Evolutionary conservation across 768 basidiomycete genomes (phyloP).

Genomic region (Suillus paluster): DNA sequence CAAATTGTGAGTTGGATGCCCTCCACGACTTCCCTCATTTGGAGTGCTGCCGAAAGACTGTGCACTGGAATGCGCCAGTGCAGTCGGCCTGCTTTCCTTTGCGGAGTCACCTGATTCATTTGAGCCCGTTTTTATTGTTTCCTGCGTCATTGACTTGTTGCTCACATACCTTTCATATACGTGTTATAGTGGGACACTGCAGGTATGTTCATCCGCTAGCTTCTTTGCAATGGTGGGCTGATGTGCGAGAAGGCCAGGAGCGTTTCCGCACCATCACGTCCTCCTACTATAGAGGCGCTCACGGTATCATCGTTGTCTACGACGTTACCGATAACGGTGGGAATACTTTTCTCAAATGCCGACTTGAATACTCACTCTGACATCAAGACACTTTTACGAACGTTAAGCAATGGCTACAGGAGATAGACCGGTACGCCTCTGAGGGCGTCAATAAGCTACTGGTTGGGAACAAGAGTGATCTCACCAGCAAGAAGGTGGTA

Average conservation of each 20-base stretch:
- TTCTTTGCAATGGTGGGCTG: slow-evolving; percentile 5
- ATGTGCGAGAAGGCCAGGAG: slow-evolving; percentile 76
- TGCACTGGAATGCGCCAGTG: neutral
- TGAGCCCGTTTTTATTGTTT: neutral
- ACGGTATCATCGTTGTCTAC: slow-evolving; percentile 99
- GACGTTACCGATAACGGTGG: slow-evolving; percentile 93
- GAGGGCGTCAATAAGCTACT: slow-evolving; percentile 99
- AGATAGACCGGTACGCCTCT: slow-evolving; percentile 95
- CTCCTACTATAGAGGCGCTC: slow-evolving; percentile 99
- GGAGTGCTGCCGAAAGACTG: neutral
- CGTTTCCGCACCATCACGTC: slow-evolving; percentile 99
- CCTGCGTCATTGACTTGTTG: slow-evolving; percentile 17
- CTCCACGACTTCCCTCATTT: slow-evolving; percentile 11
- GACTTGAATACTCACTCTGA: slow-evolving; percentile 12
- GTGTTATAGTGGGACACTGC: slow-evolving; percentile 89
- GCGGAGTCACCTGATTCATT: neutral
- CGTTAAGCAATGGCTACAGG: slow-evolving; percentile 94
- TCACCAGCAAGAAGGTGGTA: slow-evolving; percentile 95
- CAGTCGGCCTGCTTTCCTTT: neutral
- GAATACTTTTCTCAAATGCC: slow-evolving; percentile 14
- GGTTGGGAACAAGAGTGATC: slow-evolving; percentile 98
- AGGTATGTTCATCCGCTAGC: slow-evolving; percentile 49
- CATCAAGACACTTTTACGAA: slow-evolving; percentile 86
- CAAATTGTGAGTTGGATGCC: slow-evolving; percentile 79
- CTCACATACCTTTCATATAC: slow-evolving; percentile 32